Conservation (phyloP, 2,329 filamentous ascomycete species). For the Colletotrichum graminicola region DNA sequence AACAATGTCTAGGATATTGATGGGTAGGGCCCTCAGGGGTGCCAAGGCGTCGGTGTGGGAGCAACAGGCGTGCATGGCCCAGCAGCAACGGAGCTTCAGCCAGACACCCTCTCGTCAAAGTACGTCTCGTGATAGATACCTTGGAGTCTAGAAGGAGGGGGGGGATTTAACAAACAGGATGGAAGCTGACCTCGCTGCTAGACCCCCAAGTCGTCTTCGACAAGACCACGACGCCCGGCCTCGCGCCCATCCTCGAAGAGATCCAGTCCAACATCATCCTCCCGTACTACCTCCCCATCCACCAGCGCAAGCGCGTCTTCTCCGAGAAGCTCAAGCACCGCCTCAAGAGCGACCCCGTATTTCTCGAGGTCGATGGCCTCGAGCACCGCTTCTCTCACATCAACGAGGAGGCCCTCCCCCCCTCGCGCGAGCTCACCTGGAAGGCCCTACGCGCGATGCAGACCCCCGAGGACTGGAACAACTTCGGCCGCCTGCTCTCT, state of each 20-base stretch:
- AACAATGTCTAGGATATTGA: constrained; percentile 37
- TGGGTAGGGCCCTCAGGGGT: constrained; percentile 40
- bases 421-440: constrained; percentile 54
- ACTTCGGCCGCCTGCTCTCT: constrained; percentile 65
- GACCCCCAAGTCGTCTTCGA: constrained; percentile 59
- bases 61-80: constrained; percentile 36
- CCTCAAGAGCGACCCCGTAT: constrained; percentile 67
- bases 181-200: not conserved
- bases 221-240: constrained; percentile 63
- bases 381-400: constrained; percentile 64
- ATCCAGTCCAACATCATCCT: constrained; percentile 72
- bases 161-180: not conserved
- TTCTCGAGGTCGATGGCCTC: constrained; percentile 69
- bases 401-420: constrained; percentile 57
- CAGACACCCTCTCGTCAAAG: constrained; percentile 37
- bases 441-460: constrained; percentile 60
- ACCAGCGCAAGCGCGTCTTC: constrained; percentile 67
- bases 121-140: constrained; percentile 17
- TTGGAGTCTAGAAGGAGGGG: not conserved
- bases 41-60: constrained; percentile 37
- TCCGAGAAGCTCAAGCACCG: constrained; percentile 58
- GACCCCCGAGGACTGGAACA: constrained; percentile 63
- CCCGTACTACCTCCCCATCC: constrained; percentile 67
- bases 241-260: constrained; percentile 64
- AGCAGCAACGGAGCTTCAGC: constrained; percentile 41